These are phyloP conservation scores for Chlorella sorokiniana DNA, from an alignment of 139 green algal genomes.

Conservation along the genomic window DNA sequence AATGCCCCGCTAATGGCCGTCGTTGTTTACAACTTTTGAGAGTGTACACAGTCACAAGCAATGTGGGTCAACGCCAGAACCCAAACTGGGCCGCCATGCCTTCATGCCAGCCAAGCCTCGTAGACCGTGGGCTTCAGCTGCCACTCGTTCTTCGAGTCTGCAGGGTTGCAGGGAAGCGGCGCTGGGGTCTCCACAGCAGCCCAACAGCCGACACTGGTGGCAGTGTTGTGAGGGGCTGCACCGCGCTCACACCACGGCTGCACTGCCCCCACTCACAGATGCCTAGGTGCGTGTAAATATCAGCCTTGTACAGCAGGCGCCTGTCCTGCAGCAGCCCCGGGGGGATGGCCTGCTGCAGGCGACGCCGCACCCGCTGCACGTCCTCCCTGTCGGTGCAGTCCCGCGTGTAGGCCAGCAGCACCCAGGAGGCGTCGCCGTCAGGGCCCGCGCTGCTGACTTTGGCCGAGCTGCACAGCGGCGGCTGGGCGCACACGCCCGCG, in stretches of 20 bases:
- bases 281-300: conserved; percentile 43
- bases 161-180: background rate
- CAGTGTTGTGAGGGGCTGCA: no score
- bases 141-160: conserved; percentile 17
- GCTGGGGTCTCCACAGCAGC: no score
- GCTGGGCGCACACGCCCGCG: background rate
- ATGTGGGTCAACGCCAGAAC: no score
- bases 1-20: background rate
- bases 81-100: background rate
- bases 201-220: no score
- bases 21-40: background rate
- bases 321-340: conserved; percentile 8
- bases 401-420: conserved; percentile 34
- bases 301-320: conserved; percentile 46
- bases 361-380: conserved; percentile 6
- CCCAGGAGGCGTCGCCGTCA: conserved; percentile 5
- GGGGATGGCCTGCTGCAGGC: background rate
- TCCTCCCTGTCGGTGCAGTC: conserved; percentile 32
- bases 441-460: conserved; percentile 38
- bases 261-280: conserved; percentile 28
- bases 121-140: conserved; percentile 7
- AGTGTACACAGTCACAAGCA: no score
- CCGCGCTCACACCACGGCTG: background rate
- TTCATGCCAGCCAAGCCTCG: conserved; percentile 1
- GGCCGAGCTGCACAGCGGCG: conserved; percentile 5